Evolutionary conservation across 2,329 filamentous ascomycete species (phyloP).

Genomic region (Immersiporthe knoxdaviesiana): DNA sequence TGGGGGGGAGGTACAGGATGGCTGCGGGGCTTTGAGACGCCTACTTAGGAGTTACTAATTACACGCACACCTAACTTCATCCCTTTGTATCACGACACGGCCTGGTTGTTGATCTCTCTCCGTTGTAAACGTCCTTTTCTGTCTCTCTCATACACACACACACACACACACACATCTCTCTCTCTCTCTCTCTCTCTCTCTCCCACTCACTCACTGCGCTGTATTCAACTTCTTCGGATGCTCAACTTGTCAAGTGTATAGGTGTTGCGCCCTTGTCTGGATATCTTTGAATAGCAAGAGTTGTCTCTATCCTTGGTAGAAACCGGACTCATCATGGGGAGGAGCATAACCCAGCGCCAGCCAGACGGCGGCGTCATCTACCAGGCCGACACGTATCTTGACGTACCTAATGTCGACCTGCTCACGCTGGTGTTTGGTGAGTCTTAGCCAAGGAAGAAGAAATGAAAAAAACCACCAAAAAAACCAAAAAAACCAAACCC

Average conservation of each 20-base stretch:
- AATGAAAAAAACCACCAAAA: no score
- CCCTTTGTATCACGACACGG: not conserved
- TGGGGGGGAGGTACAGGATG: not conserved
- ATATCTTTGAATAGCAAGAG: not conserved
- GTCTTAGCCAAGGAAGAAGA: no score
- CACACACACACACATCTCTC: no score
- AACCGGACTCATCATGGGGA: conserved; percentile 33
- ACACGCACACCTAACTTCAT: not conserved
- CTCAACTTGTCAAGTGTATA: not conserved
- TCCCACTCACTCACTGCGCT: not conserved
- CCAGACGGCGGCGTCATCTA: conserved; percentile 43
- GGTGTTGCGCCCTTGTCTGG: not conserved
- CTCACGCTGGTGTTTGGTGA: conserved; percentile 50
- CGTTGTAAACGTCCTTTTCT: not conserved
- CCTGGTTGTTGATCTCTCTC: not conserved
- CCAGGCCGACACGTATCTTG: conserved; percentile 36
- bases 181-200: no score
- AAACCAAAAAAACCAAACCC: no score
- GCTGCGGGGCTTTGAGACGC: not conserved
- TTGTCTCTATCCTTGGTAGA: not conserved
- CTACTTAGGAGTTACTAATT: no score
- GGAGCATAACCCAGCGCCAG: conserved; percentile 36
- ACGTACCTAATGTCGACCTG: conserved; percentile 46
- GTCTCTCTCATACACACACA: not conserved
- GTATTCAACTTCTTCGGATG: not conserved